phyloP scores from a whole-genome alignment of 164 flowering plant genomes.

The Platanus orientalis region DNA sequence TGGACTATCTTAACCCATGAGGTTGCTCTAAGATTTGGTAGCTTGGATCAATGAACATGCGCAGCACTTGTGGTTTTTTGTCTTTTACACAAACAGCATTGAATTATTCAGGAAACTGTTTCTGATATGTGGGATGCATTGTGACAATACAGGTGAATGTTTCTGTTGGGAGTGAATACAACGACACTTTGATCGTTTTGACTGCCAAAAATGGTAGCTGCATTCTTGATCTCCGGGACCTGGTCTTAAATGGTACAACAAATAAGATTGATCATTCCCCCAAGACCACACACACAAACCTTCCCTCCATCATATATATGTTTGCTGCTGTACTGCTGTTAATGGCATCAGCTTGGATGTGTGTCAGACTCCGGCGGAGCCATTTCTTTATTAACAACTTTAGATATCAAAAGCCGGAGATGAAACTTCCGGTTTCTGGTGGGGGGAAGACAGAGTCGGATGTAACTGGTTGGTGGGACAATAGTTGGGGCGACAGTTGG shows the following conservation, averaged over 20 bases:
- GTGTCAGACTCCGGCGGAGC: slow-evolving; percentile 26
- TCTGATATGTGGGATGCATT: background rate
- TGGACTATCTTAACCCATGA: too few relatives aligned
- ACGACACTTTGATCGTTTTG: slow-evolving; percentile 29
- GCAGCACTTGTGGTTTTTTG: background rate
- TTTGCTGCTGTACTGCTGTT: slow-evolving; percentile 27
- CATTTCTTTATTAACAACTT: slow-evolving; percentile 11
- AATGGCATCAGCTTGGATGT: slow-evolving; percentile 31
- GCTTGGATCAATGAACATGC: background rate
- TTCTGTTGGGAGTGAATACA: slow-evolving; percentile 28
- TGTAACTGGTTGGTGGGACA: slow-evolving; percentile 58
- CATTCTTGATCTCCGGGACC: slow-evolving; percentile 46
- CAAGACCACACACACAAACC: slow-evolving; percentile 13
- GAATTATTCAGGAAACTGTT: background rate
- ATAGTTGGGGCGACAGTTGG: slow-evolving; percentile 72
- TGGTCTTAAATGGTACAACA: slow-evolving; percentile 20
- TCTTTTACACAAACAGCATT: background rate
- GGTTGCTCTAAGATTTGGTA: background rate
- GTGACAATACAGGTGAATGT: slow-evolving; percentile 50
- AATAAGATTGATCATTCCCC: slow-evolving; percentile 14
- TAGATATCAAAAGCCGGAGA: slow-evolving; percentile 60
- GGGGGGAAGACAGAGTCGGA: slow-evolving; percentile 26
- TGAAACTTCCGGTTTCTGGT: slow-evolving; percentile 48
- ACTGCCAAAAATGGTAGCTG: slow-evolving; percentile 40
- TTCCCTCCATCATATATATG: slow-evolving; percentile 21